Conservation (phyloP, 345 rosid species). For the Dipteronia sinensis region DNA sequence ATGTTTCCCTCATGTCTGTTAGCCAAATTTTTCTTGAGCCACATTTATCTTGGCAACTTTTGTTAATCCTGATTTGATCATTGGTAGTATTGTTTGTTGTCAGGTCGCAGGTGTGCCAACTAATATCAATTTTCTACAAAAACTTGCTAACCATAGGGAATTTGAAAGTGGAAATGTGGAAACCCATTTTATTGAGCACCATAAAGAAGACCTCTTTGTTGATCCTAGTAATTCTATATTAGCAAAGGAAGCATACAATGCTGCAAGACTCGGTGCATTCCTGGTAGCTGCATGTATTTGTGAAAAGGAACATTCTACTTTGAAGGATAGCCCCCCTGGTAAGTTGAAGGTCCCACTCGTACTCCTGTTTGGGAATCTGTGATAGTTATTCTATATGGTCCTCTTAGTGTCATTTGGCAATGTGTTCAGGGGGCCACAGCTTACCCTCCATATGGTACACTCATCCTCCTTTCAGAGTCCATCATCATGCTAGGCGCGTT, state of each 20-base stretch:
- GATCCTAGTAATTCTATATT: conserved; percentile 51
- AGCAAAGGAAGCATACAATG: conserved; percentile 46
- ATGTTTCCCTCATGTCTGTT: not conserved
- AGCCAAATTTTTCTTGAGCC: not conserved
- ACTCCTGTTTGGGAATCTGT: conserved; percentile 17
- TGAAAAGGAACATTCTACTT: conserved; percentile 47
- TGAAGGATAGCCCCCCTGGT: conserved; percentile 52
- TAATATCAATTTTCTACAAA: conserved; percentile 77
- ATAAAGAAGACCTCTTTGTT: conserved; percentile 69
- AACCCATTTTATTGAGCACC: conserved; percentile 91
- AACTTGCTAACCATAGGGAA: conserved; percentile 72
- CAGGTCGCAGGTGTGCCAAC: conserved; percentile 98
- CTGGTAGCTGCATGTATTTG: conserved; percentile 81
- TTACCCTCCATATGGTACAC: conserved; percentile 67
- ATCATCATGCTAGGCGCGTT: conserved; percentile 56
- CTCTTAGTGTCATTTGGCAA: conserved; percentile 25
- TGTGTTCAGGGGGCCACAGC: conserved; percentile 50
- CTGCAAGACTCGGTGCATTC: conserved; percentile 57
- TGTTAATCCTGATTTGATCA: conserved; percentile 5
- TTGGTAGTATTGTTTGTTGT: conserved; percentile 27
- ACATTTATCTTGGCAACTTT: conserved; percentile 3
- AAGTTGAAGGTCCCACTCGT: conserved; percentile 34
- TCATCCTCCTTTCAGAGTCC: conserved; percentile 80
- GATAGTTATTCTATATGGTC: conserved; percentile 9
- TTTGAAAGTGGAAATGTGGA: conserved; percentile 83